Conservation (phyloP, 208 protist genomes). For the Crithidia mellificae region DNA sequence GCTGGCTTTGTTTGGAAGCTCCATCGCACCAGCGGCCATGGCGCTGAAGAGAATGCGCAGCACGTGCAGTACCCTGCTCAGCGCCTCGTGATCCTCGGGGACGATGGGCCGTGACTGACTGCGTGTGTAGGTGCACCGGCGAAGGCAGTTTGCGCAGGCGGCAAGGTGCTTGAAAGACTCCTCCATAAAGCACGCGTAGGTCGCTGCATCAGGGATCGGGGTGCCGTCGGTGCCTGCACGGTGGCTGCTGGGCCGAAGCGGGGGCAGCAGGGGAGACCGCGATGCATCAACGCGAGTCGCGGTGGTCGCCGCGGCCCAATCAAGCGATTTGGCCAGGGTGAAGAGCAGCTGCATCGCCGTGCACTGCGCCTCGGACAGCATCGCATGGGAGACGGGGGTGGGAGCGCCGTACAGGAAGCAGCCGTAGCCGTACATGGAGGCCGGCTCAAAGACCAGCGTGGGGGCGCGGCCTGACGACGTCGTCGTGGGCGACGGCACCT, state of each 20-base stretch:
- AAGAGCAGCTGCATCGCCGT: conserved; percentile 23
- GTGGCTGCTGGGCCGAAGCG: neutral
- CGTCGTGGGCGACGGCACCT: conserved; percentile 2
- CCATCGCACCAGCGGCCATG: conserved; percentile 1
- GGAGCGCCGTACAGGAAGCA: conserved; percentile 7
- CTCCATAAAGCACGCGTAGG: conserved; percentile 15
- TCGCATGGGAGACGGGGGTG: neutral
- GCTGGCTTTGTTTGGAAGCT: neutral
- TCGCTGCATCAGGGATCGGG: neutral
- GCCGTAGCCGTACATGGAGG: conserved; percentile 1
- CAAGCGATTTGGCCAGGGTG: conserved; percentile 12
- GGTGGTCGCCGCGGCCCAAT: conserved; percentile 1
- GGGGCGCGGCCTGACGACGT: neutral
- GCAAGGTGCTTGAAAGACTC: conserved; percentile 20
- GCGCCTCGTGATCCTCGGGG: conserved; percentile 19
- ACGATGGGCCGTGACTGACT: conserved; percentile 16
- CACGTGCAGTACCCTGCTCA: conserved; percentile 14
- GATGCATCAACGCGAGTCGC: too few species aligned
- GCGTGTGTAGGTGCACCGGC: conserved; percentile 28
- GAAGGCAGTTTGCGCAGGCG: conserved; percentile 25
- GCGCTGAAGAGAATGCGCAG: conserved; percentile 20
- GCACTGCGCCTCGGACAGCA: conserved; percentile 24
- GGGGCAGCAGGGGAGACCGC: neutral
- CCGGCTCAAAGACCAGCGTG: neutral
- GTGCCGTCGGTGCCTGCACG: neutral